Percentiles rank a stretch among this genome's conserved stretches.
phyloP scores from a whole-genome alignment of 1,284 basidiomycete species.

The Trichosporon ovoides region DNA sequence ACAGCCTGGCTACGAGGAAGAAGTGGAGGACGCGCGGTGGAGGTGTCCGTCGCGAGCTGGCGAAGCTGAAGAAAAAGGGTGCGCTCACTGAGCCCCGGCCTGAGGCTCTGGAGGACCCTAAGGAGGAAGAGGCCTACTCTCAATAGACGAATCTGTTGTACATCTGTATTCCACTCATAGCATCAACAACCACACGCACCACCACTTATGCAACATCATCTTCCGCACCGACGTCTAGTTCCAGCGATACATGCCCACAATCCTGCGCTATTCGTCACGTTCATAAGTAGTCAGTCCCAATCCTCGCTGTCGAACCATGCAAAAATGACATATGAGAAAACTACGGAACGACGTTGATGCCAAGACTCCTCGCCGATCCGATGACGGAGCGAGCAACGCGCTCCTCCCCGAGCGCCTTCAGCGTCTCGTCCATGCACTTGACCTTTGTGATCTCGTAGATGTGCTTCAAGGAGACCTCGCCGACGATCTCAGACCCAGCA shows the following conservation, averaged over 20 bases:
- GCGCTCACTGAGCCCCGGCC: background rate
- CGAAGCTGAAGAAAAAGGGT: background rate
- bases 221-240: too few relatives aligned
- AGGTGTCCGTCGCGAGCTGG: constrained; percentile 18
- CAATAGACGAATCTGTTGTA: background rate
- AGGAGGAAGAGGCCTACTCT: background rate
- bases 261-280: too few relatives aligned
- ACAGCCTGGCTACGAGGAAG: constrained; percentile 31
- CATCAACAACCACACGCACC: background rate
- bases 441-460: constrained; percentile 99
- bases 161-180: constrained; percentile 3
- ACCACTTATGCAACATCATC: background rate
- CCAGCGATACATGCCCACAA: too few relatives aligned
- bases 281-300: too few relatives aligned
- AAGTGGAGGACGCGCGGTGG: constrained; percentile 29
- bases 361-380: constrained; percentile 76
- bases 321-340: too few relatives aligned
- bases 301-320: too few relatives aligned
- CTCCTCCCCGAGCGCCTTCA: constrained; percentile 77
- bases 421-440: constrained; percentile 82
- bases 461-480: constrained; percentile 89
- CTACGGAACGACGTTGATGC: constrained; percentile 78
- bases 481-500: constrained; percentile 52
- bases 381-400: constrained; percentile 79
- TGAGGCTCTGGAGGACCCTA: background rate